Evolutionary conservation across 2,329 filamentous ascomycete species (phyloP).

Genomic region (Aulographum hederae): DNA sequence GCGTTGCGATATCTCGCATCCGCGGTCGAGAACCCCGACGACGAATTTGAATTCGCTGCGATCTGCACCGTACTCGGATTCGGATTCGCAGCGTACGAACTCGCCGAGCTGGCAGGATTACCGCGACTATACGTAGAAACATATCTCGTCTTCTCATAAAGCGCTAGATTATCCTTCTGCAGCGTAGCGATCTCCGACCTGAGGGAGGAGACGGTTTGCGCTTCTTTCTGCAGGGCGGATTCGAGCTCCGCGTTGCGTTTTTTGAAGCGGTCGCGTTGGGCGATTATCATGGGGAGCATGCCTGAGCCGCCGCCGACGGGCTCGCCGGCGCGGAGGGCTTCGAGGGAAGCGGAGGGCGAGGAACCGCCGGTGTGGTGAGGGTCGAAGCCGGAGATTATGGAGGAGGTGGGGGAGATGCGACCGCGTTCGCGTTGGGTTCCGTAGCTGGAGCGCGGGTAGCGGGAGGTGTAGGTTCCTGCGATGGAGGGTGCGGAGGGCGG

Average conservation of each 20-base stretch:
- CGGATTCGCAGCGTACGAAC: slow-evolving; percentile 39
- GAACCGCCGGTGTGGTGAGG: slow-evolving; percentile 33
- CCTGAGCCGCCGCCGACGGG: slow-evolving; percentile 60
- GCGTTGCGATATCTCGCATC: slow-evolving; percentile 75
- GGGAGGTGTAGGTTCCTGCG: slow-evolving; percentile 74
- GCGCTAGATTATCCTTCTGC: slow-evolving; percentile 86
- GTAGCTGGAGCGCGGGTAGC: slow-evolving; percentile 49
- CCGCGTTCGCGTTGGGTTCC: slow-evolving; percentile 43
- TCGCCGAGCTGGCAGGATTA: slow-evolving; percentile 38
- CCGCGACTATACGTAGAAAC: slow-evolving; percentile 80
- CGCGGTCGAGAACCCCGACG: too few species aligned
- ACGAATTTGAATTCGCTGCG: slow-evolving; percentile 31
- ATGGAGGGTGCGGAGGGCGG: slow-evolving; percentile 61
- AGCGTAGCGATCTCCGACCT: slow-evolving; percentile 80
- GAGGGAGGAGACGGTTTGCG: slow-evolving; percentile 66
- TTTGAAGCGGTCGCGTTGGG: slow-evolving; percentile 95
- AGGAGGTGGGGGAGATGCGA: slow-evolving; percentile 78
- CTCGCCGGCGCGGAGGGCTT: slow-evolving; percentile 44
- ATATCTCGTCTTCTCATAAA: slow-evolving; percentile 97
- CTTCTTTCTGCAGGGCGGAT: slow-evolving; percentile 68
- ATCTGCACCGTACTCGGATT: slow-evolving; percentile 46
- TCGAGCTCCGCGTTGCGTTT: slow-evolving; percentile 86
- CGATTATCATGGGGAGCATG: slow-evolving; percentile 94
- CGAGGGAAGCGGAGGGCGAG: slow-evolving; percentile 26
- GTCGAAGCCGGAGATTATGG: slow-evolving; percentile 95